Base-by-base conservation (phyloP, 495 filamentous ascomycete genomes). In the Penicillium manginii region DNA sequence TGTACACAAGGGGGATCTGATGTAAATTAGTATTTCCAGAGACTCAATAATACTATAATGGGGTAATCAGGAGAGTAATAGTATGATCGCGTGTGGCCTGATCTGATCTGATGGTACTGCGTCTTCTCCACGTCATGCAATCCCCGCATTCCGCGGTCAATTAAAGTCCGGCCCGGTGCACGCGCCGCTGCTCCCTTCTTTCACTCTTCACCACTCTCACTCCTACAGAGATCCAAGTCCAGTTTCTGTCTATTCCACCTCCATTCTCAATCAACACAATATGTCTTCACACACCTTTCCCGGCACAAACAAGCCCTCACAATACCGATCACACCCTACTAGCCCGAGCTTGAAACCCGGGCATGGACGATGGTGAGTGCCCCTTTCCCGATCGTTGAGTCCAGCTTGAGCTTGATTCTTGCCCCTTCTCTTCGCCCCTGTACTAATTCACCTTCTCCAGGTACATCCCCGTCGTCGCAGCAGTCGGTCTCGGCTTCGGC, bases 401-500 rank as follows among this genome's bases (percentile, higher is more conserved):
- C 26, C 35, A 17, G 17, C 14, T 43, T 43, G 12, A 19, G 7
- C 17, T 43, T 7, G n/a, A 18, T 2, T 18, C 15, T 43, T 43
- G 8, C 7, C 15, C 35, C 46, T 29, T n/a, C 40, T 29, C 11
- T 10, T 15, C 6, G 1, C 15, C 10, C 18, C 8, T 12, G 19
- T 32, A 23, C 32, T 49, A 42, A 54, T 32, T 18, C 1, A 19
- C 19, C 15, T 1, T 2, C 19, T n/a, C 17, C 37, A 76, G 73
- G 60, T 71, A 70, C 52, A 62, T 76, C 33, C 71, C 73, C 5
- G n/a, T 69, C 0, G 64, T 76, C 50, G 73, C 65, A 6, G 62
- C 65, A 18, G 54, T 73, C 7, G 70, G 70, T 42, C 64, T 74
- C 43, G 70, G 73, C n/a, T 68, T 75, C 52, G 70, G 60, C 22